phyloP scores from a whole-genome alignment of 2,329 filamentous ascomycete species.

The Fusarium azukiicola region DNA sequence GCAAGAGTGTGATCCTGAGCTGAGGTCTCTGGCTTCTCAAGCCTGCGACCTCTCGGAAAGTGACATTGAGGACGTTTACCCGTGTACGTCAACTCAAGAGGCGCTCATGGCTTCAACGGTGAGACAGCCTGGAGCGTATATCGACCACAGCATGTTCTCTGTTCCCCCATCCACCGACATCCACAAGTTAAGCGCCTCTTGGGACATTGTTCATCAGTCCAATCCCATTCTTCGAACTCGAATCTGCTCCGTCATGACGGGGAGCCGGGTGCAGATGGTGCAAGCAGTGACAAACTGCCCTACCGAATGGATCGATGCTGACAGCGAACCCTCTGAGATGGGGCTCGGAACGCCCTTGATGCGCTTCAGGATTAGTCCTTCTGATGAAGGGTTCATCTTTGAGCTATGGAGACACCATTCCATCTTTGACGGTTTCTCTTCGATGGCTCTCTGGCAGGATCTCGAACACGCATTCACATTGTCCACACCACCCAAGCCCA shows the following conservation, averaged over 20 bases:
- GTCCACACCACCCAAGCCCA: not conserved
- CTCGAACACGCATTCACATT: not conserved
- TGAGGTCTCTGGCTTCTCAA: not conserved
- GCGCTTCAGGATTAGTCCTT: not conserved
- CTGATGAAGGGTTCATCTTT: not conserved
- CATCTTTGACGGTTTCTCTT: constrained; percentile 10
- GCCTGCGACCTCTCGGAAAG: not conserved
- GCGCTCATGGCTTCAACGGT: not conserved
- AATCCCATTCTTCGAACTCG: not conserved
- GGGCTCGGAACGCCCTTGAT: not conserved
- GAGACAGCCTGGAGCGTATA: not conserved
- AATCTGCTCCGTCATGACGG: not conserved
- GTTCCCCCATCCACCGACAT: not conserved
- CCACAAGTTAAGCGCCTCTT: not conserved
- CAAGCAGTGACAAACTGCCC: not conserved
- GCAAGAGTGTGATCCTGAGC: not conserved
- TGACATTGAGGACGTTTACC: not conserved
- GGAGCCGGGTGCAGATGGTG: not conserved
- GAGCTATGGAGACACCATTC: constrained; percentile 11
- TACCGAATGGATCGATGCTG: not conserved
- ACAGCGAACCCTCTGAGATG: not conserved
- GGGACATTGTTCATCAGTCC: not conserved
- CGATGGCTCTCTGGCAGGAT: not conserved
- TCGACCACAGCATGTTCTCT: constrained; percentile 12
- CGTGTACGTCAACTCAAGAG: constrained; percentile 1